phyloP scores from a whole-genome alignment of 306 rosid genomes.

The Medicago ruthenica region DNA sequence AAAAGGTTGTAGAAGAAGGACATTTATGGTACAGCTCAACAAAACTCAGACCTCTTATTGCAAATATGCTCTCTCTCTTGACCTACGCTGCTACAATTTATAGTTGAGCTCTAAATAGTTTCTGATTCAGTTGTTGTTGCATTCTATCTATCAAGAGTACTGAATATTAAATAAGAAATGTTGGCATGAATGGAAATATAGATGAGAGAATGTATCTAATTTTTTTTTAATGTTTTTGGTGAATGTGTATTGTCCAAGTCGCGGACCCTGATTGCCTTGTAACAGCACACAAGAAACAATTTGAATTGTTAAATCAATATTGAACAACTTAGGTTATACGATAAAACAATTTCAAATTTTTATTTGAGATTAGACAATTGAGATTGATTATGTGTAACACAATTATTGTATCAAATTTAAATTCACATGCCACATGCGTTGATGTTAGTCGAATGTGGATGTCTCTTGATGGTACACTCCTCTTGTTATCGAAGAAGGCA shows the following conservation, averaged over 20 bases:
- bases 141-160: not conserved
- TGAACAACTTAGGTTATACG: too few relatives aligned
- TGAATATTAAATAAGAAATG: not conserved
- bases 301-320: too few relatives aligned
- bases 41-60: constrained; percentile 32
- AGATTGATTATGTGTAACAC: too few relatives aligned
- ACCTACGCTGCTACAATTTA: constrained; percentile 45
- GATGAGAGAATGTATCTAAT: not conserved
- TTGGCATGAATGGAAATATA: not conserved
- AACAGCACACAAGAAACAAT: too few relatives aligned
- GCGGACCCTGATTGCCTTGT: too few relatives aligned
- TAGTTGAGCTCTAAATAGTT: constrained; percentile 44
- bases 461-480: too few relatives aligned
- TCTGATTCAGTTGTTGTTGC: not conserved
- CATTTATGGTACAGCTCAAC: constrained; percentile 62
- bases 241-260: not conserved
- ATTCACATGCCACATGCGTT: not conserved
- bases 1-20: not conserved
- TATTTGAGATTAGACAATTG: too few relatives aligned
- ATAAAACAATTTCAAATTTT: too few relatives aligned
- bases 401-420: too few relatives aligned
- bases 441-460: not conserved
- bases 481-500: not conserved
- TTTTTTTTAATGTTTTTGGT: not conserved
- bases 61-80: constrained; percentile 49